Conservation (phyloP, 1,139 yeast species). For the Diutina neorugosa region DNA sequence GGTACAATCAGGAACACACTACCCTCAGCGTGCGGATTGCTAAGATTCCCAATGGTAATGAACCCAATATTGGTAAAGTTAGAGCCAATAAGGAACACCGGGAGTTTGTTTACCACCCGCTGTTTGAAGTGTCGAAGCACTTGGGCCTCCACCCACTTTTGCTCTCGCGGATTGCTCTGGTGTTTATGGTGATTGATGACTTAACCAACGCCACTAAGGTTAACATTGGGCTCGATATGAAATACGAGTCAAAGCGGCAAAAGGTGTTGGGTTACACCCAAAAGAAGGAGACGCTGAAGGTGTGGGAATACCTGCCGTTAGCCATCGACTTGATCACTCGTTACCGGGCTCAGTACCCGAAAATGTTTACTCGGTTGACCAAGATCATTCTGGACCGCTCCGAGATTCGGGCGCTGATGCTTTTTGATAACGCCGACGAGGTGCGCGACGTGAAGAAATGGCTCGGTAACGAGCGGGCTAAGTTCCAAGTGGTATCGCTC, state of each 20-base stretch:
- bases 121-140: constrained; percentile 52
- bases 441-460: constrained; percentile 31
- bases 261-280: constrained; percentile 85
- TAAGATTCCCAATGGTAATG: constrained; percentile 37
- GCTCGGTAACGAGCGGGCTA: constrained; percentile 44
- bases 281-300: constrained; percentile 34
- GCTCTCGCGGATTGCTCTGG: constrained; percentile 68
- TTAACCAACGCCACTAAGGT: constrained; percentile 13
- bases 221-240: constrained; percentile 80
- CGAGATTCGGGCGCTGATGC: background rate
- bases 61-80: constrained; percentile 51
- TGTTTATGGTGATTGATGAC: constrained; percentile 46
- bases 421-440: constrained; percentile 19
- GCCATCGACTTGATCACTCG: constrained; percentile 57
- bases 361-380: constrained; percentile 36
- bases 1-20: constrained; percentile 34
- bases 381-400: constrained; percentile 11
- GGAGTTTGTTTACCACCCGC: constrained; percentile 50
- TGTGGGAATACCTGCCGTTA: constrained; percentile 77
- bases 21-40: constrained; percentile 42
- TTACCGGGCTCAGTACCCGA: constrained; percentile 52
- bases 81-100: constrained; percentile 46
- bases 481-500: constrained; percentile 53
- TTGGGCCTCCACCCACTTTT: constrained; percentile 51
- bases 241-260: constrained; percentile 65